Conservation (phyloP, 768 basidiomycete genomes). For the Goffeauzyma gilvescens region DNA sequence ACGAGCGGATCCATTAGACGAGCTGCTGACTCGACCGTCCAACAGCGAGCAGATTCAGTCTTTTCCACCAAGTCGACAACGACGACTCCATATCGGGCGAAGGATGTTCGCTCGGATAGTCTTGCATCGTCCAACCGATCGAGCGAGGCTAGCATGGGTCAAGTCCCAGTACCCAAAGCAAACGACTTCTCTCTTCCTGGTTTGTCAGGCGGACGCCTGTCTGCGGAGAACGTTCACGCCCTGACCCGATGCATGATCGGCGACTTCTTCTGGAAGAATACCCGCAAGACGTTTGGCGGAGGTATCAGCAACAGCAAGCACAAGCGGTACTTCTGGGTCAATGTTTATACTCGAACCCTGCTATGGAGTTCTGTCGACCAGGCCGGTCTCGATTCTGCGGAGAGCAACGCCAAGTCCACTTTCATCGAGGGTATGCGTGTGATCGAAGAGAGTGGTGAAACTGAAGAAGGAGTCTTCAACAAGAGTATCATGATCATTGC, state of each 20-base stretch:
- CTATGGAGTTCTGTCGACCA: constrained; percentile 96
- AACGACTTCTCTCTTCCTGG: constrained; percentile 7
- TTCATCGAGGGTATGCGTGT: constrained; percentile 82
- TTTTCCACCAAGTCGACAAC: too few relatives aligned
- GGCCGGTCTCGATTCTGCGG: constrained; percentile 64
- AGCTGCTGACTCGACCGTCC: too few relatives aligned
- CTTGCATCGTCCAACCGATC: constrained; percentile 13
- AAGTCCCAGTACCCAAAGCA: constrained; percentile 1
- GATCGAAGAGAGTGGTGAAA: constrained; percentile 78
- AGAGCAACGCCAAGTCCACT: constrained; percentile 95
- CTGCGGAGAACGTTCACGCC: constrained; percentile 73
- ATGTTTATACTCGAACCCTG: constrained; percentile 91
- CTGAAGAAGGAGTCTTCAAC: constrained; percentile 64
- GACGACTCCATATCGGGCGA: too few relatives aligned
- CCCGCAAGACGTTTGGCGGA: constrained; percentile 67
- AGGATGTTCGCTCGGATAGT: too few relatives aligned
- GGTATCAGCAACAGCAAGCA: constrained; percentile 78
- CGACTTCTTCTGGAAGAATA: constrained; percentile 96
- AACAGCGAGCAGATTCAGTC: too few relatives aligned
- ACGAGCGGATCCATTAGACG: too few relatives aligned
- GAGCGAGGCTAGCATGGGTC: constrained; percentile 14
- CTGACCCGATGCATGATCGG: constrained; percentile 99
- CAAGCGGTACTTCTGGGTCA: constrained; percentile 98
- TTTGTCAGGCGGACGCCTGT: too few relatives aligned
- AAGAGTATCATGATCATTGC: constrained; percentile 86